Evolutionary conservation across 2,329 filamentous ascomycete species (phyloP), one percentile per base, ranked within the genome.

Genomic region (Calycina marina): DNA sequence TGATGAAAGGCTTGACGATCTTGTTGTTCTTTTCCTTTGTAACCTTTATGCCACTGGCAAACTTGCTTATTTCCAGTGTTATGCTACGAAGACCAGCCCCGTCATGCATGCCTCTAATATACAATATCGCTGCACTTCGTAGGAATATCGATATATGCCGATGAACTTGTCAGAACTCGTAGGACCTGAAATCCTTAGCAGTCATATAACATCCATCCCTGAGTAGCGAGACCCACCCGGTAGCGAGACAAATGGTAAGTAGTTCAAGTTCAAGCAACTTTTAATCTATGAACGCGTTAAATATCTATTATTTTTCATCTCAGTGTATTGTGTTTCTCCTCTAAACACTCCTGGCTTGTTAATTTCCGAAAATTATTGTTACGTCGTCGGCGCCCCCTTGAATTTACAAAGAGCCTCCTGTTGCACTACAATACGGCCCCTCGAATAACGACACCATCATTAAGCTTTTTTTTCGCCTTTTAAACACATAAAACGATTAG

Each of bases 241-340:
- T 22, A 22, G 2, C 20, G 20, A 22, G 3, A 22, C 20, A 22
- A 22, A 22, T 22, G 8, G 3, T 22, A 22, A n/a, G 20, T 22
- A 22, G 8, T 22, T 28, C 25, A 28, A 28, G 0, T 59, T 57
- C 14, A 16, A 30, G 0, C 40, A 55, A 4, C 36, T 59, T 18
- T 18, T 3, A 34, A 34, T 20, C 4, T 0, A 38, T 54, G 3
- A 10, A 30, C 13, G 25, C 16, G 6, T 18, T 20, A 34, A 18
- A 28, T 28, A 28, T 18, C 25, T 28, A 18, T 34, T 28, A 4
- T 18, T 28, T 34, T 22, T 34, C 2, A 28, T 34, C 18, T 34
- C 14, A 2, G 3, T 34, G 17, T 9, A 28, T 34, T 28, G 9
- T 28, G 28, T 28, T 13, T 25, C 16, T 34, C 12, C 14, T 16